phyloP scores from a whole-genome alignment of 768 basidiomycete genomes.

The Clathrus columnatus region DNA sequence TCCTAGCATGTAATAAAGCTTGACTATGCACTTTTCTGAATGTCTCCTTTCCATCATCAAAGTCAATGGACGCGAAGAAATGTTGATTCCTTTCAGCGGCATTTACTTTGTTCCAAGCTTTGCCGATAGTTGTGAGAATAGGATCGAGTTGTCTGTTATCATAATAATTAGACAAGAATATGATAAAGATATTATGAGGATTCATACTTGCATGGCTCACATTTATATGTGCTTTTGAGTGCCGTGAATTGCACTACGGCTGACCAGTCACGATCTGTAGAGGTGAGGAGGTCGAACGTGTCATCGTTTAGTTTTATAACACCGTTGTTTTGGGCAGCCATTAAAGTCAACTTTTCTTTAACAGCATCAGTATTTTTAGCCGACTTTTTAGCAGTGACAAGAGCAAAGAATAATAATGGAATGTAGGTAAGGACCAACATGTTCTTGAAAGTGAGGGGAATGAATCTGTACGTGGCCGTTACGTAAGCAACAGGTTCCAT shows the following conservation, averaged over 20 bases:
- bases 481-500: not conserved
- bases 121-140: slow-evolving; percentile 69
- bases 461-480: not conserved
- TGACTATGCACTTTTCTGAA: slow-evolving; percentile 62
- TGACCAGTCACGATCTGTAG: slow-evolving; percentile 76
- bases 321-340: slow-evolving; percentile 68
- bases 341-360: slow-evolving; percentile 53
- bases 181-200: not conserved
- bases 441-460: not conserved
- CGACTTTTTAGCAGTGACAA: slow-evolving; percentile 22
- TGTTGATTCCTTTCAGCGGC: slow-evolving; percentile 61
- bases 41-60: slow-evolving; percentile 61
- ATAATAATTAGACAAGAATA: not conserved
- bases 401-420: slow-evolving; percentile 17
- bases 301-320: slow-evolving; percentile 71
- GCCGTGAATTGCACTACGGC: slow-evolving; percentile 88
- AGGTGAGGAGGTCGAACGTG: slow-evolving; percentile 69
- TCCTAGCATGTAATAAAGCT: not conserved
- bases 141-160: slow-evolving; percentile 72
- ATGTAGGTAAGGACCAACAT: slow-evolving; percentile 27
- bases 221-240: slow-evolving; percentile 68
- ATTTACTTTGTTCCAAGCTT: slow-evolving; percentile 66
- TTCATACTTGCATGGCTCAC: slow-evolving; percentile 86
- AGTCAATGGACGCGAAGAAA: slow-evolving; percentile 91
- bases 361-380: slow-evolving; percentile 11